These are phyloP conservation scores for Tricholomella constricta DNA, from an alignment of 768 basidiomycete species.

Conservation along the genomic window DNA sequence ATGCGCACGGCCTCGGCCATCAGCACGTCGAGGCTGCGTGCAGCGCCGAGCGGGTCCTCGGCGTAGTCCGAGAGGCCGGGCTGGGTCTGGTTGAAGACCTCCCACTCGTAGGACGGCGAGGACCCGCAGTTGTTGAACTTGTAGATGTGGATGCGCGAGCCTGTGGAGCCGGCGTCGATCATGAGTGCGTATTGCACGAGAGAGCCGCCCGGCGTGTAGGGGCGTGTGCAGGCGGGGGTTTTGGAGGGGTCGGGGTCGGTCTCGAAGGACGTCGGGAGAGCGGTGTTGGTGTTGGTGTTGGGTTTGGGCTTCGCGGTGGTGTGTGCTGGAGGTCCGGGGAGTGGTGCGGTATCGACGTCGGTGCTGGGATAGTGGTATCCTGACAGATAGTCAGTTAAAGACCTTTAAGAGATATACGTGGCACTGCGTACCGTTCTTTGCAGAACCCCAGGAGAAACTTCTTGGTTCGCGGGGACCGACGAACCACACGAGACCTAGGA, in stretches of 20 bases:
- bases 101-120: slow-evolving; percentile 84
- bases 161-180: slow-evolving; percentile 98
- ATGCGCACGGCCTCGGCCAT: slow-evolving; percentile 78
- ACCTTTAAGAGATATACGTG: neutral
- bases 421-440: neutral
- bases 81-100: slow-evolving; percentile 82
- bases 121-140: slow-evolving; percentile 92
- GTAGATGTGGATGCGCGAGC: slow-evolving; percentile 97
- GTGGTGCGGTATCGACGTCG: neutral
- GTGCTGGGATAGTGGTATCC: neutral
- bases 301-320: neutral
- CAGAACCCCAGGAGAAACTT: slow-evolving; percentile 20
- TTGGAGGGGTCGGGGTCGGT: slow-evolving; percentile 73
- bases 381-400: neutral
- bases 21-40: slow-evolving; percentile 74
- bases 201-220: slow-evolving; percentile 48
- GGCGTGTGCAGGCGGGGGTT: slow-evolving; percentile 70
- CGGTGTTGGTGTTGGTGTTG: neutral
- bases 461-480: slow-evolving; percentile 51
- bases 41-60: slow-evolving; percentile 65
- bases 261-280: slow-evolving; percentile 50
- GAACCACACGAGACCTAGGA: slow-evolving; percentile 66
- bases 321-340: slow-evolving; percentile 3
- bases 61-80: slow-evolving; percentile 77
- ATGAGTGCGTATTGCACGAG: slow-evolving; percentile 93